Evolutionary conservation across 2,329 filamentous ascomycete genomes (phyloP), one percentile per base, ranked within the genome.

Genomic region (Parascedosporium putredinis): DNA sequence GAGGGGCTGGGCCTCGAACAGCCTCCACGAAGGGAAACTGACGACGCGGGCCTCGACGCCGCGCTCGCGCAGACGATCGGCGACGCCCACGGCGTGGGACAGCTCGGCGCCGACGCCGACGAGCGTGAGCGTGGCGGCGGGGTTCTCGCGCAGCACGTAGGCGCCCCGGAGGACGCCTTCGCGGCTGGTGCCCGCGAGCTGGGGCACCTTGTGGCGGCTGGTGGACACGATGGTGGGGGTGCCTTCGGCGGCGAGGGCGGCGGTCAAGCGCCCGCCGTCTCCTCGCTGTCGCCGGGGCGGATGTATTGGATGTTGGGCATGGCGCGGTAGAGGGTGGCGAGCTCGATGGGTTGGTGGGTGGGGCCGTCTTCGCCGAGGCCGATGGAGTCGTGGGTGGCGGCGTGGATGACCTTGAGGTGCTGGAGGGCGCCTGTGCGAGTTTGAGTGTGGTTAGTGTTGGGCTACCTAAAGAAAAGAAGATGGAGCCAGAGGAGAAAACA

Each of bases 281-380:
- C 79, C 56, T 83, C 76, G 44, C 67, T 71, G 53, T 83, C 78
- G 44, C 70, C 69, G 0, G 79, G 79, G 0, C 79, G 74, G 50
- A 83, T 78, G 58, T 81, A 81, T 1, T 76, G 62, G 0, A 83
- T 54, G 52, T 81, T 81, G 0, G 78, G 79, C 78, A 83, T 83
- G 22, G 78, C 73, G 4, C 79, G 73, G 59, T 78, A 83, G 2
- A 83, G 64, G 0, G 71, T 61, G 8, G 74, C 71, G 0, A 83
- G 64, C 31, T 72, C 78, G 25, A 83, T 73, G 2, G 79, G 78
- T 58, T 83, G 79, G 54, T 83, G 79, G 0, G 79, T 82, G 0
- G 78, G 79, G 0, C 78, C 79, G 53, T 82, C 74, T 54, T 82
- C 74, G 1, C 79, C 78, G 33, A 69, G 75, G 18, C 73, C 79